Evolutionary conservation across 371 early-diverging fungal species (phyloP), one percentile per base, ranked within the genome.

Genomic region (Basidiobolus heterosporus): DNA sequence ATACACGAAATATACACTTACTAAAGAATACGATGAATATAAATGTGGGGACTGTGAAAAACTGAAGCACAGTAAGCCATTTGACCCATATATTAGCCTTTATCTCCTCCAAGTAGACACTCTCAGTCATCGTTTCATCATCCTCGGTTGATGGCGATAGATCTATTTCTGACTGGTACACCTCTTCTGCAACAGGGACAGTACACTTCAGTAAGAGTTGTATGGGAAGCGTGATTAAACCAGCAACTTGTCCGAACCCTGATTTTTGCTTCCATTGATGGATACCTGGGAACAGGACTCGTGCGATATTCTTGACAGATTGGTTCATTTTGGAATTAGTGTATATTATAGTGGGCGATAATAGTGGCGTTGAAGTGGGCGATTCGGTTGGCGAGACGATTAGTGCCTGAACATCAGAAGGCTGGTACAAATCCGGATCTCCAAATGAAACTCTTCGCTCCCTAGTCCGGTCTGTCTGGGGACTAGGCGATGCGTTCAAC

Each of bases 151-250:
- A 21, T 35, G 9, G 20, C 16, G 47, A 18, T 9, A 39, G n/a
- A 16, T 42, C 16, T 6, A 46, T 4, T 39, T 46, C 35, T 19
- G 50, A 8, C 15, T 40, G 50, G 1, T 59, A 56, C 11, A 54
- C 62, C 35, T 69, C 57, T 24, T 65, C 61, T 1, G 75, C 72
- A 19, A 75, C 78, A 8, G 78, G 76, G 15, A 78, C 48, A 0
- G 78, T 75, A 35, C 64, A 47, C 0, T 65, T 64, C 11, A 78
- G 50, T 1, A 74, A 14, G 11, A 78, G 58, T 5, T 69, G 59
- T 22, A 72, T 69, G 1, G 79, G 79, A 7, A 59, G 60, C 0
- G 74, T 70, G 1, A 70, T 52, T 3, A 72, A 16, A 0, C 74
- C 65, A 44, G 61, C 67, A 8, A 69, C 54, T 54, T 71, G 70